Conservation (phyloP, 192 early-diverging fungal species). For the Backusella morwellensis region DNA sequence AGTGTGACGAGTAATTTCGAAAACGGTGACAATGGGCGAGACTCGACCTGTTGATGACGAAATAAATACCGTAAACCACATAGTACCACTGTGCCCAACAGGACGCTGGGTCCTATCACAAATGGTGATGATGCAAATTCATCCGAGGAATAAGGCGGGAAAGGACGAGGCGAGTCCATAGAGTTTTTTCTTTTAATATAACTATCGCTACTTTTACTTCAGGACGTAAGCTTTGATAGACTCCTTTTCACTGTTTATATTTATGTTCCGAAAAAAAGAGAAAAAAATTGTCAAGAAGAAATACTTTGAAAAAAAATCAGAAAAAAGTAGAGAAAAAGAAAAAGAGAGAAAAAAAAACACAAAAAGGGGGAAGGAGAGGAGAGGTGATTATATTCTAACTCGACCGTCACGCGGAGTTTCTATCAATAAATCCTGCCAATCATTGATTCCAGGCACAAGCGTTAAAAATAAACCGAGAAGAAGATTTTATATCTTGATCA, state of each 20-base stretch:
- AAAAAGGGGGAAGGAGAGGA: not conserved
- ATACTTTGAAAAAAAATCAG: not conserved
- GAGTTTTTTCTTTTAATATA: not conserved
- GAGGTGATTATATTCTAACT: not conserved
- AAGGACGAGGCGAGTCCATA: not conserved
- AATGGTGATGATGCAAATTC: constrained; percentile 25
- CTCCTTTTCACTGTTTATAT: not conserved
- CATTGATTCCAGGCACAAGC: not conserved
- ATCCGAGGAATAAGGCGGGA: constrained; percentile 25
- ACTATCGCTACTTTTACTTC: not conserved
- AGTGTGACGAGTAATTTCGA: constrained; percentile 27
- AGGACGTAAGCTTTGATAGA: not conserved
- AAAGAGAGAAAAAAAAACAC: not conserved
- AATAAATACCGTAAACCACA: constrained; percentile 15
- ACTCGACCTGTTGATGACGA: not conserved
- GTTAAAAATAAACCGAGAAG: not conserved
- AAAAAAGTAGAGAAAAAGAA: not conserved
- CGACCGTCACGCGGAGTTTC: not conserved
- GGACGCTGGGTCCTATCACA: constrained; percentile 17
- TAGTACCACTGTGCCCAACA: constrained; percentile 18
- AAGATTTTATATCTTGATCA: not conserved
- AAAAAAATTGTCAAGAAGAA: not conserved
- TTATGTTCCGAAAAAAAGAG: not conserved
- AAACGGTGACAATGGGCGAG: constrained; percentile 16
- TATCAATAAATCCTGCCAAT: not conserved